Evolutionary conservation across 352 stramenopile genomes (phyloP).

Genomic region (Phytophthora podocarpi): DNA sequence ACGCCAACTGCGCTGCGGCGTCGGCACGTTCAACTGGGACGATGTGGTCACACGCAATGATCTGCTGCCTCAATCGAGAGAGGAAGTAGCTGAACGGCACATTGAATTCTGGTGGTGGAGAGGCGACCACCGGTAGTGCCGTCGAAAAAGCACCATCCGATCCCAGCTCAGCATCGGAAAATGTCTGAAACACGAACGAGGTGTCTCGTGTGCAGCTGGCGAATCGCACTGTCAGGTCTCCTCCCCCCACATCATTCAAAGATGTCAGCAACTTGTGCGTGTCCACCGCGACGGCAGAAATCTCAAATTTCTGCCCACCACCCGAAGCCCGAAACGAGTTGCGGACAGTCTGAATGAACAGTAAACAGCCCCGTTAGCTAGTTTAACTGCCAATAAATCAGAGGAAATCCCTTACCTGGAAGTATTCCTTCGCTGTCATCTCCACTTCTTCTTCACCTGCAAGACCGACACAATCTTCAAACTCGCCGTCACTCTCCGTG

Average conservation of each 20-base stretch:
- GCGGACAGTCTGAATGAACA: neutral
- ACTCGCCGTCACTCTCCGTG: neutral
- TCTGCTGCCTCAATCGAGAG: slow-evolving; percentile 20
- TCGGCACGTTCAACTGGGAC: slow-evolving; percentile 18
- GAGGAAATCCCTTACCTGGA: slow-evolving; percentile 7
- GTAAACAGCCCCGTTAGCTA: too few species aligned
- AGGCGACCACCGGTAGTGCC: neutral
- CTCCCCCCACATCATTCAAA: neutral
- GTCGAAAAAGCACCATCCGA: neutral
- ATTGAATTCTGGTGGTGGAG: slow-evolving; percentile 1
- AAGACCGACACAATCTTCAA: slow-evolving; percentile 12
- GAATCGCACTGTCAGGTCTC: slow-evolving; percentile 3
- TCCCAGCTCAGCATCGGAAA: too few species aligned
- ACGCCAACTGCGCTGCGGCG: slow-evolving; percentile 1
- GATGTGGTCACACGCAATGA: slow-evolving; percentile 39
- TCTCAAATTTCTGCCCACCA: neutral
- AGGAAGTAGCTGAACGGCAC: slow-evolving; percentile 21
- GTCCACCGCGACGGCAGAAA: neutral
- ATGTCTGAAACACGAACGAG: slow-evolving; percentile 5
- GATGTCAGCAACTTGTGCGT: neutral
- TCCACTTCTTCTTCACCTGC: neutral
- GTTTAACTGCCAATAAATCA: too few species aligned
- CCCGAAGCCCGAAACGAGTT: neutral
- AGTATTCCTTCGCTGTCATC: slow-evolving; percentile 1
- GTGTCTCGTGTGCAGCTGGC: slow-evolving; percentile 18